A percentile compares a stretch with the other conserved stretches of the same genome.
Evolutionary conservation across 768 basidiomycete genomes (phyloP).

Genomic region (Tricholoma saponaceum): DNA sequence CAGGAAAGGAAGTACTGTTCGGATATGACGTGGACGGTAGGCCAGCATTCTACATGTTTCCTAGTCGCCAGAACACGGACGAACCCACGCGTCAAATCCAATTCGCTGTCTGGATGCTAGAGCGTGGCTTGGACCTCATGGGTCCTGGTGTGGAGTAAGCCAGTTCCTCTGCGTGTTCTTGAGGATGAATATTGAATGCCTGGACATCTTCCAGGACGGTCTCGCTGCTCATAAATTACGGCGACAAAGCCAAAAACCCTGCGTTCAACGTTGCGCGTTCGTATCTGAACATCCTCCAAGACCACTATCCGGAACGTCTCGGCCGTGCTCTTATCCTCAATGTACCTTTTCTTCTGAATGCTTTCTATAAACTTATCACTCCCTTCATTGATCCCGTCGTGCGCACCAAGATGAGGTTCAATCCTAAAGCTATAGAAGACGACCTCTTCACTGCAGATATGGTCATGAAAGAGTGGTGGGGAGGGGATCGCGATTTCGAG

Average conservation of each 20-base stretch:
- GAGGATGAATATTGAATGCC: neutral
- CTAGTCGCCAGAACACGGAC: conserved; percentile 73
- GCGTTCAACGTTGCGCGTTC: conserved; percentile 37
- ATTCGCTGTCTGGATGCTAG: conserved; percentile 72
- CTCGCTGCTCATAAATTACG: conserved; percentile 73
- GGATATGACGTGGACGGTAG: conserved; percentile 68
- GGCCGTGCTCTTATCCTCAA: conserved; percentile 72
- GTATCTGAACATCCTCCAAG: conserved; percentile 65
- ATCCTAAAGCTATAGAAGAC: conserved; percentile 61
- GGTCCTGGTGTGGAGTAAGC: conserved; percentile 77
- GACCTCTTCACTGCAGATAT: conserved; percentile 65
- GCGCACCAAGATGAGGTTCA: conserved; percentile 70
- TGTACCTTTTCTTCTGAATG: conserved; percentile 72
- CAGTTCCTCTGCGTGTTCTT: neutral
- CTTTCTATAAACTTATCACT: conserved; percentile 73
- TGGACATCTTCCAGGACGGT: conserved; percentile 44
- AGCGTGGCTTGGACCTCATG: conserved; percentile 75
- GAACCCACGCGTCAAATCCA: conserved; percentile 67
- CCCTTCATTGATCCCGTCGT: conserved; percentile 86
- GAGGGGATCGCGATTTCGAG: conserved; percentile 60
- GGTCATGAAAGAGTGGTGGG: conserved; percentile 70
- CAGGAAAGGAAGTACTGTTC: conserved; percentile 77
- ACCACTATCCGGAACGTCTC: conserved; percentile 85
- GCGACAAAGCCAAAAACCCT: conserved; percentile 59
- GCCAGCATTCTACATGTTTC: conserved; percentile 67